Percentiles rank a stretch among this genome's conserved stretches.
phyloP scores from a whole-genome alignment of 306 rosid genomes.

The Corylus americana region DNA sequence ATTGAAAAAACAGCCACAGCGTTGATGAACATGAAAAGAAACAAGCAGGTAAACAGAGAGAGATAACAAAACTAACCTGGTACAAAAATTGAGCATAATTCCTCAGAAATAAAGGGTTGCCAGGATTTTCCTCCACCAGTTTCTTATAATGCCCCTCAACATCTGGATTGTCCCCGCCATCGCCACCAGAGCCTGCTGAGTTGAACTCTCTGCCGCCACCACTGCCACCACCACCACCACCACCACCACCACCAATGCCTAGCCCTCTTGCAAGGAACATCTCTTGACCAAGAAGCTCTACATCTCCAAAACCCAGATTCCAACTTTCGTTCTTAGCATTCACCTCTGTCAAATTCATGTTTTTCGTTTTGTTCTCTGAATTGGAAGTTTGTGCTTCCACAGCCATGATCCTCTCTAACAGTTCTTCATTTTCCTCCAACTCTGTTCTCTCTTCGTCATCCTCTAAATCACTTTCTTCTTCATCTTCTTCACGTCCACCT shows the following conservation, averaged over 20 bases:
- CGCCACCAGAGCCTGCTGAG: slow-evolving; percentile 48
- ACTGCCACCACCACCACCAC: slow-evolving; percentile 30
- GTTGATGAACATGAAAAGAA: not conserved
- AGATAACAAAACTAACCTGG: slow-evolving; percentile 42
- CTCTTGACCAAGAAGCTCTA: slow-evolving; percentile 30
- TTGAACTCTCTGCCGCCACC: slow-evolving; percentile 35
- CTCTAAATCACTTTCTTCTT: slow-evolving; percentile 42
- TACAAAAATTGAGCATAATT: slow-evolving; percentile 77
- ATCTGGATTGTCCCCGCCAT: slow-evolving; percentile 48
- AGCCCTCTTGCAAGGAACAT: slow-evolving; percentile 60
- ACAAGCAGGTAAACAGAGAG: not conserved
- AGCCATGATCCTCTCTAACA: not conserved
- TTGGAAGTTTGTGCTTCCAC: slow-evolving; percentile 11
- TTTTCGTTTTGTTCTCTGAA: slow-evolving; percentile 24
- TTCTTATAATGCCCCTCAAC: slow-evolving; percentile 69
- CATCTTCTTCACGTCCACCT: slow-evolving; percentile 41
- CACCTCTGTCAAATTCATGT: slow-evolving; percentile 30
- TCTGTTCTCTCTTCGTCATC: slow-evolving; percentile 32
- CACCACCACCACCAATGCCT: slow-evolving; percentile 42
- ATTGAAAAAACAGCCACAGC: no score
- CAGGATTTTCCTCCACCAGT: slow-evolving; percentile 79
- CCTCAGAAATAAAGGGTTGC: slow-evolving; percentile 70
- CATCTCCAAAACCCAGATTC: slow-evolving; percentile 31
- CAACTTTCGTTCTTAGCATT: slow-evolving; percentile 35
- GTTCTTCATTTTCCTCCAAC: slow-evolving; percentile 13